phyloP scores from a whole-genome alignment of 2,329 filamentous ascomycete species.

The Penicillium occitanis region DNA sequence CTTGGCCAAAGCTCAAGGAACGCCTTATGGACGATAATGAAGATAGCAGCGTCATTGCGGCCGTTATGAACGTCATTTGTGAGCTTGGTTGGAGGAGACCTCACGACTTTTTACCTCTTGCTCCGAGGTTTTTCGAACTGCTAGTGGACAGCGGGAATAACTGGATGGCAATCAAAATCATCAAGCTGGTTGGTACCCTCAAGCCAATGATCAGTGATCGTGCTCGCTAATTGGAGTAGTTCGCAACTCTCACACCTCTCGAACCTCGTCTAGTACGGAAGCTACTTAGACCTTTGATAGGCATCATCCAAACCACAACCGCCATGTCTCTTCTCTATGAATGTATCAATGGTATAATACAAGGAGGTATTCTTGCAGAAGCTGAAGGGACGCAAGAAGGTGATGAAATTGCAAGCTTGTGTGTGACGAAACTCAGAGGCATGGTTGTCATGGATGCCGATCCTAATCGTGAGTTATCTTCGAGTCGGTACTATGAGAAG shows the following conservation, averaged over 20 bases:
- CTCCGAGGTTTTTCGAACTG: slow-evolving; percentile 87
- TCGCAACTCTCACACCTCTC: slow-evolving; percentile 88
- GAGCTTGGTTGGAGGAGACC: slow-evolving; percentile 93
- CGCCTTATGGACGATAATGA: slow-evolving; percentile 85
- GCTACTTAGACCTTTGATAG: slow-evolving; percentile 82
- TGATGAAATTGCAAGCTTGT: slow-evolving; percentile 88
- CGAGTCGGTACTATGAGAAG: background rate
- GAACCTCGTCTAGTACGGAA: slow-evolving; percentile 92
- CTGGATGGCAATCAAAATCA: slow-evolving; percentile 99
- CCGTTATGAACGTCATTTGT: slow-evolving; percentile 95
- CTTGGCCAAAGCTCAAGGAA: slow-evolving; percentile 98
- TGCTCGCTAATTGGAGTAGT: slow-evolving; percentile 54
- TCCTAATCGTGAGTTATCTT: slow-evolving; percentile 70
- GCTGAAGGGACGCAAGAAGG: slow-evolving; percentile 76
- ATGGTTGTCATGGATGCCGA: slow-evolving; percentile 95
- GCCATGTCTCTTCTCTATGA: slow-evolving; percentile 99
- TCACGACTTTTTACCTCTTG: slow-evolving; percentile 88
- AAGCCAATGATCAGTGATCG: background rate
- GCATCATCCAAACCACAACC: slow-evolving; percentile 88
- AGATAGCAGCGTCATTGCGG: slow-evolving; percentile 88
- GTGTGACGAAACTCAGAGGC: slow-evolving; percentile 85
- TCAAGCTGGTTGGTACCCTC: slow-evolving; percentile 73
- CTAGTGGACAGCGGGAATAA: slow-evolving; percentile 92
- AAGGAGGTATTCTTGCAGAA: slow-evolving; percentile 87
- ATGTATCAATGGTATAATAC: slow-evolving; percentile 97